phyloP scores from a whole-genome alignment of 148 eudicot genomes.

The Nyssa sinensis region DNA sequence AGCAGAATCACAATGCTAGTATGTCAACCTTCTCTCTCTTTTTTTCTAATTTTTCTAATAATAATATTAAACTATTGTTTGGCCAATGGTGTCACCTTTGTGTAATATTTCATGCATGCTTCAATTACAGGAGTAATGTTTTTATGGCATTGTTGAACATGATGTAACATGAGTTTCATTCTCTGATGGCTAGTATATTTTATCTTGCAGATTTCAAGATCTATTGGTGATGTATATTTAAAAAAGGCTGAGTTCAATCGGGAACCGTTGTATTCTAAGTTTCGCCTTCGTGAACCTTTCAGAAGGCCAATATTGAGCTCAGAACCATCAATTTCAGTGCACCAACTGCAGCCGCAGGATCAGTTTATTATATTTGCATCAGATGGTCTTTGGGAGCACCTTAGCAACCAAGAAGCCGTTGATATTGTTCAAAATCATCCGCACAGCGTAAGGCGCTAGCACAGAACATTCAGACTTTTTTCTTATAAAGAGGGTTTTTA shows the following conservation, averaged over 20 bases:
- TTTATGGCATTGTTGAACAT: neutral
- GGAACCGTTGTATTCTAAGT: conserved; percentile 72
- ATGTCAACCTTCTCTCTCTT: too few relatives aligned
- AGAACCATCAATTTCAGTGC: conserved; percentile 63
- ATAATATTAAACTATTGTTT: neutral
- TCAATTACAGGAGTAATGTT: too few relatives aligned
- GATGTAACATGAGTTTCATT: neutral
- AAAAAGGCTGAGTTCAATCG: conserved; percentile 73
- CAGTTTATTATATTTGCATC: conserved; percentile 80
- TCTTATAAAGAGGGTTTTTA: neutral
- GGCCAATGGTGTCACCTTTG: neutral
- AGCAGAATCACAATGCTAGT: neutral
- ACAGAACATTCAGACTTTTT: neutral
- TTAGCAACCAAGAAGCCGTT: conserved; percentile 79
- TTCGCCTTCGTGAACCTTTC: conserved; percentile 74
- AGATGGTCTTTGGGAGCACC: conserved; percentile 91
- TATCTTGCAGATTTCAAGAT: conserved; percentile 62
- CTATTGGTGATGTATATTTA: conserved; percentile 77
- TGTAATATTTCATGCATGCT: neutral
- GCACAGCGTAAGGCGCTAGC: conserved; percentile 44
- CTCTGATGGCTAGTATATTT: conserved; percentile 10
- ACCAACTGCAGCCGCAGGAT: conserved; percentile 65
- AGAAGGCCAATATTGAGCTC: conserved; percentile 74
- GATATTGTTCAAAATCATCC: conserved; percentile 69
- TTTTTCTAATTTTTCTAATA: too few relatives aligned